Base-by-base conservation (phyloP, 179 eudicot genomes). In the Silene coronaria region DNA sequence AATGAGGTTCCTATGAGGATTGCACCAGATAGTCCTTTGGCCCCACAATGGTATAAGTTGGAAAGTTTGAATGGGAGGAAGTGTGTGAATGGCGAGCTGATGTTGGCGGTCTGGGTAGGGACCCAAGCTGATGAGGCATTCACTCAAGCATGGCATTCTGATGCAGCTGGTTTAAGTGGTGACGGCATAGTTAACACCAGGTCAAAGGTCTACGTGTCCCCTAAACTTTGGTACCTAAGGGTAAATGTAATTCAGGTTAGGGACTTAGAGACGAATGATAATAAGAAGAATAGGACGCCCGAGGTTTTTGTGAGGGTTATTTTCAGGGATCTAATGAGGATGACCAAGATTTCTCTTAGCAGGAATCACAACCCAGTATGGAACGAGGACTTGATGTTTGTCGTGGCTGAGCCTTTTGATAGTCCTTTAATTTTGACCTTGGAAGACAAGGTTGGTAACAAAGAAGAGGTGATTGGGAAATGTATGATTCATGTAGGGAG, bases 121-220 rank as follows among this genome's bases (percentile, higher is more conserved):
- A 90, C 90, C 67, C 91, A 88, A 58, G 96, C 90, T 12, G 91
- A 90, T 65, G 91, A 88, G 73, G 88, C 90, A 0, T 90, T 88
- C 42, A 79, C 88, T 2, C 90, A 88, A 14, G 89, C 96, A 2
- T 88, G 89, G 91, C 89, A 86, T 78, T 82, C 82, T 57, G 87
- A 88, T 81, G 83, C 87, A 1, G 38, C 63, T 10, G 76, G 78
- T 3, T 87, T 85, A 14, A 77, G 69, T 24, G 84, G 79, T 51
- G 88, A 83, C 26, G 85, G 79, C 13, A 53, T 89, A 28, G 76
- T 83, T 19, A 85, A 85, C 32, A 86, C 85, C 1, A 80, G 75
- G 48, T 85, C 91, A 0, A 87, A 86, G 79, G 89, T 87, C 34
- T 89, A 89, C 64, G 59, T 87, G 73, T 89, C 91, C 0, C 93